Conservation (phyloP, 2,329 filamentous ascomycete genomes). For the Neoascochyta sp. region DNA sequence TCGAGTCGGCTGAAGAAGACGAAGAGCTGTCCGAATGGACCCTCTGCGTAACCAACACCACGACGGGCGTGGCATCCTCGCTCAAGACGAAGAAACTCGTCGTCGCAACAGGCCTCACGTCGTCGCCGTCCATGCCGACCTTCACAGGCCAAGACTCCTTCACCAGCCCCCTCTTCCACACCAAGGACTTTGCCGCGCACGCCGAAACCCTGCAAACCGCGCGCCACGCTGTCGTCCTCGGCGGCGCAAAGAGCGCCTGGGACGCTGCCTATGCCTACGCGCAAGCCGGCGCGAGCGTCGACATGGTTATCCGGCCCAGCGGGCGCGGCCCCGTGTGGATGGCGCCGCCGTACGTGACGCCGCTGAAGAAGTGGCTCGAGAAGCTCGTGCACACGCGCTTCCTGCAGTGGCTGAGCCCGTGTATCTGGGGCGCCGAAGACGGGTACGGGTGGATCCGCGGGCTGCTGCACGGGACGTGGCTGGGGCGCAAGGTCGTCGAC, state of each 20-base stretch:
- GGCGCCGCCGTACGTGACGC: conserved; percentile 60
- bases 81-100: conserved; percentile 50
- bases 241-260: conserved; percentile 61
- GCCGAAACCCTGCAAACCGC: conserved; percentile 39
- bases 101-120: conserved; percentile 60
- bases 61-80: conserved; percentile 3
- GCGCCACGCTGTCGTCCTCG: conserved; percentile 50
- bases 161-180: conserved; percentile 55
- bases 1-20: conserved; percentile 47
- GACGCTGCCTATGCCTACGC: conserved; percentile 60
- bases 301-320: conserved; percentile 57
- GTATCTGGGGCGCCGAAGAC: conserved; percentile 64
- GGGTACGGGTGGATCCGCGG: conserved; percentile 54
- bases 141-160: conserved; percentile 46
- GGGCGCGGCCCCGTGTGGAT: conserved; percentile 61
- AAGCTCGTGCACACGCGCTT: conserved; percentile 64
- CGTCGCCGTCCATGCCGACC: conserved; percentile 53
- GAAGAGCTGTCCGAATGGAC: conserved; percentile 22
- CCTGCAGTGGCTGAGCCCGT: conserved; percentile 71
- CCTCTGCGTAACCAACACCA: conserved; percentile 1
- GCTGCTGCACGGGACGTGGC: conserved; percentile 56
- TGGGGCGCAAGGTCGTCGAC: conserved; percentile 56
- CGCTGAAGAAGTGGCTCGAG: conserved; percentile 65
- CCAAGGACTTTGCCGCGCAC: conserved; percentile 49
- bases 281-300: conserved; percentile 53